phyloP scores from a whole-genome alignment of 345 rosid genomes.

The Angophora floribunda region DNA sequence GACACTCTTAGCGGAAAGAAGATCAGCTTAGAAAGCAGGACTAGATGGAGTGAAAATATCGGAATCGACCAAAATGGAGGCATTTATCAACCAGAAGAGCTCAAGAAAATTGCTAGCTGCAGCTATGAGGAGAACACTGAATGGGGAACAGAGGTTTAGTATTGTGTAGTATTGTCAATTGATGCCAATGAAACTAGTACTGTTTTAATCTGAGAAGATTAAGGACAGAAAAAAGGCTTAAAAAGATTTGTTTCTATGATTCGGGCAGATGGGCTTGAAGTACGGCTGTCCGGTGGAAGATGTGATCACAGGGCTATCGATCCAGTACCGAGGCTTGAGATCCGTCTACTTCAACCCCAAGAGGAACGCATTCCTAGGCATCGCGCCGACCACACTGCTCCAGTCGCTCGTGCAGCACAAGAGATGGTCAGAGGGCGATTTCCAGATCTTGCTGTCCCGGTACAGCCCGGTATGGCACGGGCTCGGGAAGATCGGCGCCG shows the following conservation, averaged over 20 bases:
- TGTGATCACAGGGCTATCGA: conserved; percentile 67
- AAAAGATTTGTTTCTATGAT: neutral
- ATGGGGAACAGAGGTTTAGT: conserved; percentile 72
- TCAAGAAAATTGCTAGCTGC: conserved; percentile 51
- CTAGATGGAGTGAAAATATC: conserved; percentile 7
- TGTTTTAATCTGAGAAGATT: neutral
- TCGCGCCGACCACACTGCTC: conserved; percentile 40
- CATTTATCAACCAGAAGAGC: conserved; percentile 6
- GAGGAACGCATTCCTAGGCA: conserved; percentile 53
- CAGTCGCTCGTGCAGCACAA: conserved; percentile 62
- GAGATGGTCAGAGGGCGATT: conserved; percentile 78
- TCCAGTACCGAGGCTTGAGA: conserved; percentile 68
- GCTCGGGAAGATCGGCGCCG: conserved; percentile 38
- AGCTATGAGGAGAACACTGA: conserved; percentile 36
- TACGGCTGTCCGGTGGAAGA: conserved; percentile 81
- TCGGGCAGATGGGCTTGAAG: conserved; percentile 55
- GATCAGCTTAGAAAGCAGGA: neutral
- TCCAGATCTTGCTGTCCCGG: conserved; percentile 52
- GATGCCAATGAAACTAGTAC: neutral
- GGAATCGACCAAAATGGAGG: conserved; percentile 1
- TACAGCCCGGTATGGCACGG: conserved; percentile 54
- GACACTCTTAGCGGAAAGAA: conserved; percentile 46
- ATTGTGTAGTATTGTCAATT: neutral
- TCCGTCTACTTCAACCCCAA: conserved; percentile 51
- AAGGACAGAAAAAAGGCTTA: neutral